phyloP scores from a whole-genome alignment of 352 stramenopile species.

The Globisporangium barbulae region DNA sequence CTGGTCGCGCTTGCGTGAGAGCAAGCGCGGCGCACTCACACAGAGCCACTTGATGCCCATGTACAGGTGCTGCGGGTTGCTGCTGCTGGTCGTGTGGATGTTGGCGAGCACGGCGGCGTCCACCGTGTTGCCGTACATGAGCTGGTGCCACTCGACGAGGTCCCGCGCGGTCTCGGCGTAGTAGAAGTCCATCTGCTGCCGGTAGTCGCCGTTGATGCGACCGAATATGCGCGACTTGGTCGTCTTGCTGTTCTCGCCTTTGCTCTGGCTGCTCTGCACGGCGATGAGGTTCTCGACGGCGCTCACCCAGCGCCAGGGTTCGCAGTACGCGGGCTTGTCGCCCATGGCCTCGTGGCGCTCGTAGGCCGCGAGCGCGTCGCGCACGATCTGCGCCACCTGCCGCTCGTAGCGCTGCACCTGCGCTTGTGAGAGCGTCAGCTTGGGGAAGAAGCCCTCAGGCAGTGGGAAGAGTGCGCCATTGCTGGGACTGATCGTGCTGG shows the following conservation, averaged over 20 bases:
- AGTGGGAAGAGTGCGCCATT: constrained; percentile 23
- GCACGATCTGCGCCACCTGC: constrained; percentile 32
- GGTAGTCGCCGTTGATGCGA: constrained; percentile 57
- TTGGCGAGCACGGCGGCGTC: constrained; percentile 70
- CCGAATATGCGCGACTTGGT: constrained; percentile 56
- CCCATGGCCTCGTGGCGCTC: constrained; percentile 41
- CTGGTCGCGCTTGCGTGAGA: constrained; percentile 64
- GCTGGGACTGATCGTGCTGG: not conserved
- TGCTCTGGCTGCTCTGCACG: constrained; percentile 9
- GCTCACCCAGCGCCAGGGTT: constrained; percentile 19
- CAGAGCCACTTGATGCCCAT: constrained; percentile 84
- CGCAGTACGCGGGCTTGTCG: constrained; percentile 17
- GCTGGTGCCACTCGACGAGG: constrained; percentile 66
- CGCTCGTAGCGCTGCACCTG: constrained; percentile 31
- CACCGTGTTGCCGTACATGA: constrained; percentile 59
- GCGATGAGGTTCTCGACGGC: constrained; percentile 27
- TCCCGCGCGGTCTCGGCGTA: constrained; percentile 53
- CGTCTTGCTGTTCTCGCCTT: not conserved
- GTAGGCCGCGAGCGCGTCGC: constrained; percentile 42
- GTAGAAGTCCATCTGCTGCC: constrained; percentile 63
- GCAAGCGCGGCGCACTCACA: constrained; percentile 41
- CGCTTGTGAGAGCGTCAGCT: constrained; percentile 27
- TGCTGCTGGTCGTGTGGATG: constrained; percentile 51
- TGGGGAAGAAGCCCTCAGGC: constrained; percentile 39
- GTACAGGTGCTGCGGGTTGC: constrained; percentile 40